These are phyloP conservation scores for Pseudognaphalium luteoalbum DNA, from an alignment of 129 eudicot genomes.

Conservation along the genomic window DNA sequence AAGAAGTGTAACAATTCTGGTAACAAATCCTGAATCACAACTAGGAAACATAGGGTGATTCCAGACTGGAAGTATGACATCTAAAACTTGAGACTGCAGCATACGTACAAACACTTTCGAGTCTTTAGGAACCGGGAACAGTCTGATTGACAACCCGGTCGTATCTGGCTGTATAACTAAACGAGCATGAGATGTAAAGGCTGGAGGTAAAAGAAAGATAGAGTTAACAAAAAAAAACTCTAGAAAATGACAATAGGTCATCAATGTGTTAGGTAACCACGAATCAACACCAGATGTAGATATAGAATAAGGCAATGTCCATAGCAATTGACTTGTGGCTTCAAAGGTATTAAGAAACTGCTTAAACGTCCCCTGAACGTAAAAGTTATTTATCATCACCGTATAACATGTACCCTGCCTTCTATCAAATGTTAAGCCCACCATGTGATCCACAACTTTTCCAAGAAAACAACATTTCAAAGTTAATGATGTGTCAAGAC, in stretches of 20 bases:
- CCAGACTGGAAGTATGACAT: constrained; percentile 79
- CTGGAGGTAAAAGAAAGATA: constrained; percentile 45
- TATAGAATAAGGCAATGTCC: constrained; percentile 34
- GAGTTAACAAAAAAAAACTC: constrained; percentile 68
- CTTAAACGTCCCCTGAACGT: constrained; percentile 67
- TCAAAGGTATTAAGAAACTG: constrained; percentile 72
- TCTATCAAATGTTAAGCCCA: constrained; percentile 50
- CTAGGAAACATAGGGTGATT: constrained; percentile 60
- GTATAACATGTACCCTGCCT: constrained; percentile 51
- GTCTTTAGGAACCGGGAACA: constrained; percentile 65
- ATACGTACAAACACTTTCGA: constrained; percentile 64
- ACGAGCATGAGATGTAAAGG: constrained; percentile 46
- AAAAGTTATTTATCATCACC: constrained; percentile 60
- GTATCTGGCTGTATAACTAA: constrained; percentile 73
- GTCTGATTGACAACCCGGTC: constrained; percentile 44
- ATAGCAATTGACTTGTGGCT: constrained; percentile 76
- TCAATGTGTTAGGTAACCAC: constrained; percentile 62
- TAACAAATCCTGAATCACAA: constrained; percentile 48
- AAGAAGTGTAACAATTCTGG: constrained; percentile 46
- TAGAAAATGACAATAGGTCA: constrained; percentile 53
- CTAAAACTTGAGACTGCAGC: constrained; percentile 73
- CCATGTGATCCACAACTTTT: constrained; percentile 66
- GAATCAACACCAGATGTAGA: constrained; percentile 38
- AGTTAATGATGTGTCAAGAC: constrained; percentile 42
- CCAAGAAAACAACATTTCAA: constrained; percentile 83